These are phyloP conservation scores for Bipolaris sorokiniana DNA, from an alignment of 2,329 filamentous ascomycete genomes.

Conservation along the genomic window DNA sequence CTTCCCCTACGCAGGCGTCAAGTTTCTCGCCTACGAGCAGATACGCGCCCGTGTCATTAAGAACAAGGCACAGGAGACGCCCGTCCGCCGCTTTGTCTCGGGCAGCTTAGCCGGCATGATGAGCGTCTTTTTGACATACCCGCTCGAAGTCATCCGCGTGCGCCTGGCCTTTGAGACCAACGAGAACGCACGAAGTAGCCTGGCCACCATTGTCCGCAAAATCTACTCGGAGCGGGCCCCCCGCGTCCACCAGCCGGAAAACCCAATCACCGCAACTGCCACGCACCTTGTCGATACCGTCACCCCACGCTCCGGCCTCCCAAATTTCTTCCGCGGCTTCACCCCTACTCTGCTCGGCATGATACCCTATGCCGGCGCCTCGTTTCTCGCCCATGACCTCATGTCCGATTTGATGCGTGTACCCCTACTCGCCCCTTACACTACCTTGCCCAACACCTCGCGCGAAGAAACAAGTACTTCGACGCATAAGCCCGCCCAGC, in stretches of 20 bases:
- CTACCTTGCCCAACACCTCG: slow-evolving; percentile 70
- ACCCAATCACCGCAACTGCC: slow-evolving; percentile 52
- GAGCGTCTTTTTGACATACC: slow-evolving; percentile 95
- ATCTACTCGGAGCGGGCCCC: slow-evolving; percentile 79
- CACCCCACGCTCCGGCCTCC: slow-evolving; percentile 70
- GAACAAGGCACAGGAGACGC: slow-evolving; percentile 75
- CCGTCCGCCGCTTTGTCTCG: slow-evolving; percentile 73
- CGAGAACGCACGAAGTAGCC: slow-evolving; percentile 69
- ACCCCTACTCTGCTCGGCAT: slow-evolving; percentile 89
- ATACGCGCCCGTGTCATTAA: slow-evolving; percentile 81
- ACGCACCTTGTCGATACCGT: slow-evolving; percentile 57
- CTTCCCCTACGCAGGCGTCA: slow-evolving; percentile 97
- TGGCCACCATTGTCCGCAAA: slow-evolving; percentile 77
- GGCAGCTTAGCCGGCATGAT: slow-evolving; percentile 82
- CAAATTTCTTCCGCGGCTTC: slow-evolving; percentile 96
- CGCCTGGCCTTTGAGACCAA: slow-evolving; percentile 95
- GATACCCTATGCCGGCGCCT: slow-evolving; percentile 94
- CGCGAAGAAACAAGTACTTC: slow-evolving; percentile 45
- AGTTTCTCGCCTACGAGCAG: slow-evolving; percentile 97
- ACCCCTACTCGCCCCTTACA: slow-evolving; percentile 71
- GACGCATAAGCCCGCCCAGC: slow-evolving; percentile 66
- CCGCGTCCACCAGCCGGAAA: slow-evolving; percentile 30
- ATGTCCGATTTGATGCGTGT: slow-evolving; percentile 81
- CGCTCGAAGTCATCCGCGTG: slow-evolving; percentile 89
- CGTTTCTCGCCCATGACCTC: slow-evolving; percentile 93